Evolutionary conservation across 2,329 filamentous ascomycete species (phyloP), one percentile per base, ranked within the genome.

Genomic region (Herpotrichia juniperi): DNA sequence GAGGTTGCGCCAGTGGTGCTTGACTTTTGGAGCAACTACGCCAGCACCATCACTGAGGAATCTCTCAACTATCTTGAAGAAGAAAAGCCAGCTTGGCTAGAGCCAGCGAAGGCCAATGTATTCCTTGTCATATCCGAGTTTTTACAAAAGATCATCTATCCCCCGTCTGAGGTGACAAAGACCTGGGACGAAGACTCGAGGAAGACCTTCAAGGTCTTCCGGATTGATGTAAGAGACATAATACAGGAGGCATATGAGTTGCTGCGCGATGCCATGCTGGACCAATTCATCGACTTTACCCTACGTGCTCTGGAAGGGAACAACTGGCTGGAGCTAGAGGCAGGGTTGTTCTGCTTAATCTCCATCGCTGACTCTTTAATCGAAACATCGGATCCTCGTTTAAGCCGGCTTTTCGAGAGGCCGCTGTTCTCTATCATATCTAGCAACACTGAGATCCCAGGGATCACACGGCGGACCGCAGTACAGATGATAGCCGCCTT

Each of bases 1-100:
- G 86, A 85, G 57, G 84, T 92, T 10, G 92, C 91, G 49, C 83
- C 89, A 0, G 83, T 86, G 1, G 84, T 87, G 1, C 80, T 93
- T 12, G 90, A 94, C 63, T 93, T 94, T 68, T 94, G 91, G 90
- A 87, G 84, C 16, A 87, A 84, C 1, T 91, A 87, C 67, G 84
- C 90, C 5, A 90, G 92, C 72, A 83, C 84, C 11, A 79, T 78
- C 86, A 77, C 83, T 80, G 53, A 88, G 86, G 66, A 78, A 74
- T 58, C 58, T 1, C 59, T 72, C 50, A 53, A 64, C 0, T 71
- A 63, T 21, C 74, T 74, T 3, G 67, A 42, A 48, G 62, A 53
- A 52, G 52, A n/a, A 51, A 73, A 76, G 4, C 72, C 77, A 2
- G 60, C 73, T 6, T 91, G 87, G 87, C 79, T 87, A 43, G 74